These are phyloP conservation scores for Phytopythium aichiense DNA, from an alignment of 352 stramenopile species.

Conservation along the genomic window DNA sequence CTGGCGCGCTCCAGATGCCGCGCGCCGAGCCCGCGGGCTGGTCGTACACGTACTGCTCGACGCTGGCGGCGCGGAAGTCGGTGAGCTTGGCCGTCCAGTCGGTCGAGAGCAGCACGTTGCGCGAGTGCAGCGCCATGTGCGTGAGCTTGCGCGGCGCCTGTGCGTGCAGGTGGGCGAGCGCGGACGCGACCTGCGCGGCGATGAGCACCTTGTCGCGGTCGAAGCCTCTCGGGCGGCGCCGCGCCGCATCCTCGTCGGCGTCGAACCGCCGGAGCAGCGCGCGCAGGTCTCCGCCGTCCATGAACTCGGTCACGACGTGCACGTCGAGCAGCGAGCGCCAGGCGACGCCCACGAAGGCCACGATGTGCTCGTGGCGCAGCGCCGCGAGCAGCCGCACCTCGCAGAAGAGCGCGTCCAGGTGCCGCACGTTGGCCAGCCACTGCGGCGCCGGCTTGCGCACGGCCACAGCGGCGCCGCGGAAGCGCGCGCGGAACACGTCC, in stretches of 20 bases:
- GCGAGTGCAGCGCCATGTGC: slow-evolving; percentile 25
- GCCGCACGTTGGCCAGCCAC: slow-evolving; percentile 28
- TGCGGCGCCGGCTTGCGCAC: slow-evolving; percentile 57
- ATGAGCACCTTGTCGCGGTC: slow-evolving; percentile 40
- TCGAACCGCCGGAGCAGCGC: slow-evolving; percentile 32
- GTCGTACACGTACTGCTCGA: slow-evolving; percentile 1
- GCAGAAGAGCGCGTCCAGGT: slow-evolving; percentile 43
- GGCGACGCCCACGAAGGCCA: slow-evolving; percentile 44
- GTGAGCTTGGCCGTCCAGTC: slow-evolving; percentile 42
- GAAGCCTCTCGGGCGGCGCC: slow-evolving; percentile 19
- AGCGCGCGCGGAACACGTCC: slow-evolving; percentile 57
- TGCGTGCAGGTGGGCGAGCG: slow-evolving; percentile 47
- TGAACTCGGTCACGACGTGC: slow-evolving; percentile 51
- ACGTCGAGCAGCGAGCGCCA: slow-evolving; percentile 47
- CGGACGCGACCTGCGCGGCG: slow-evolving; percentile 36
- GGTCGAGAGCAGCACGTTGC: slow-evolving; percentile 27
- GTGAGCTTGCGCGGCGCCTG: slow-evolving; percentile 23
- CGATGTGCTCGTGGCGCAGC: slow-evolving; percentile 38
- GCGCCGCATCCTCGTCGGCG: slow-evolving; percentile 10
- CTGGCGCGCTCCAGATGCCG: slow-evolving; percentile 34
- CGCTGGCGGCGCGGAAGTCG: slow-evolving; percentile 28
- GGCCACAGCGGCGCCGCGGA: slow-evolving; percentile 32
- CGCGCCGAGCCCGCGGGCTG: background rate
- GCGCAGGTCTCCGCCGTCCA: slow-evolving; percentile 46
- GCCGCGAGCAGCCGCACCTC: slow-evolving; percentile 35